Base-by-base conservation (phyloP, 495 filamentous ascomycete species). In the Rostrohypoxylon terebratum region DNA sequence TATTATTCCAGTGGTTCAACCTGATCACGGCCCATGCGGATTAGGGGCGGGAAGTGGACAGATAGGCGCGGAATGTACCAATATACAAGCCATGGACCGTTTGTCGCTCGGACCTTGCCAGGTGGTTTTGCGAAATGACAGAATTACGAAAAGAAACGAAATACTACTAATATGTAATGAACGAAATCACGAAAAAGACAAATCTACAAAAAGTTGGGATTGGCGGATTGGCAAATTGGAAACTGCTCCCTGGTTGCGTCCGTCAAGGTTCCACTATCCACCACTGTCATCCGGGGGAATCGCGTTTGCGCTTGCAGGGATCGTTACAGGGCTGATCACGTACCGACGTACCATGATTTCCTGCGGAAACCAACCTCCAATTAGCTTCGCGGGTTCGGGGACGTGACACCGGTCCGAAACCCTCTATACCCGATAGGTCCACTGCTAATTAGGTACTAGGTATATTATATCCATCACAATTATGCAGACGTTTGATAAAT, bases 241-340 rank as follows among this genome's bases (percentile, higher is more conserved):
- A 55, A 18, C 53, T 8, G 14, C 38, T 63, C 38, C 38, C 62
- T 68, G 54, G 23, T 57, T 50, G 38, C 21, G 11, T 50, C 61
- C 66, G 66, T 62, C 66, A 73, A 73, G 71, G 60, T 73, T 38
- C 34, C 34, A 38, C 34, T 7, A 13, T 8, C 14, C 40, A 45
- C 14, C 40, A 45, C 42, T 45, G 55, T 60, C 59, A 58, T 63
- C 63, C 58, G 44, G 34, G 34, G 51, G 63, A 57, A 61, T 60
- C 70, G 65, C 65, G 65, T 64, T 68, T 65, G 54, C 53, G 48
- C 59, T 73, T 73, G 54, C 70, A 73, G 70, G 70, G 70, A 73
- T 73, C 1, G 25, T 63, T 63, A 71, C 69, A 68, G 69, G 64
- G 64, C 69, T 72, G 59, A 64, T 67, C 53, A 73, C 36, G 64